phyloP scores from a whole-genome alignment of 2,329 filamentous ascomycete species.

The Colletotrichum chrysophilum region DNA sequence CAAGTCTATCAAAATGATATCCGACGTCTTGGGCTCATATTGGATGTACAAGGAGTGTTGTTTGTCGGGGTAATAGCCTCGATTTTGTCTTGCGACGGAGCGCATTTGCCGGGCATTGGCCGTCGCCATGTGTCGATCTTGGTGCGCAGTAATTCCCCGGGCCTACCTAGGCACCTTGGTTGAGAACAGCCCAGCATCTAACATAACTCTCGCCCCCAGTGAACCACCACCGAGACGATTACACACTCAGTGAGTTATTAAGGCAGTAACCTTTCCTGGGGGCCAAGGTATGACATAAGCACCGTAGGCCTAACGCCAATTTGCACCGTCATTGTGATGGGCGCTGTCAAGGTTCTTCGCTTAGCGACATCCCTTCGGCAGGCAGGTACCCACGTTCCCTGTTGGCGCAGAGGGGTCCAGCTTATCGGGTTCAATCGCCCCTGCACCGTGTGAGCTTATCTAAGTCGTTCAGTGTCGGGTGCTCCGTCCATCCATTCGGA shows the following conservation, averaged over 20 bases:
- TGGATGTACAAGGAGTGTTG: neutral
- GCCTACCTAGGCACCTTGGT: neutral
- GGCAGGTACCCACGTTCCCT: neutral
- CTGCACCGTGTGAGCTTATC: conserved; percentile 19
- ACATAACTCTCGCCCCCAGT: neutral
- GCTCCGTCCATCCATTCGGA: neutral
- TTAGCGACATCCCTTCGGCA: neutral
- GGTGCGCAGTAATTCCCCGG: neutral
- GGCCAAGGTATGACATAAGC: conserved; percentile 12
- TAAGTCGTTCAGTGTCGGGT: neutral
- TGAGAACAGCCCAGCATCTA: neutral
- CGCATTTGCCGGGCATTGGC: neutral
- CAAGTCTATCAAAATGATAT: conserved; percentile 18
- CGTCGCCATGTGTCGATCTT: neutral
- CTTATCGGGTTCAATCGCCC: conserved; percentile 11
- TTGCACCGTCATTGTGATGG: neutral
- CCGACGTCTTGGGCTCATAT: conserved; percentile 3
- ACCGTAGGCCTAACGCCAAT: neutral
- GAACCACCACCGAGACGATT: neutral
- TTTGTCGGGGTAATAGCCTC: neutral
- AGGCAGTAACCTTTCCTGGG: neutral
- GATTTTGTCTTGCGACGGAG: neutral
- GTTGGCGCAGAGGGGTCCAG: conserved; percentile 2
- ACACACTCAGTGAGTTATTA: neutral
- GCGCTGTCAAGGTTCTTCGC: neutral